Conservation (phyloP, 768 basidiomycete genomes). For the Xerocomus potaroensis region DNA sequence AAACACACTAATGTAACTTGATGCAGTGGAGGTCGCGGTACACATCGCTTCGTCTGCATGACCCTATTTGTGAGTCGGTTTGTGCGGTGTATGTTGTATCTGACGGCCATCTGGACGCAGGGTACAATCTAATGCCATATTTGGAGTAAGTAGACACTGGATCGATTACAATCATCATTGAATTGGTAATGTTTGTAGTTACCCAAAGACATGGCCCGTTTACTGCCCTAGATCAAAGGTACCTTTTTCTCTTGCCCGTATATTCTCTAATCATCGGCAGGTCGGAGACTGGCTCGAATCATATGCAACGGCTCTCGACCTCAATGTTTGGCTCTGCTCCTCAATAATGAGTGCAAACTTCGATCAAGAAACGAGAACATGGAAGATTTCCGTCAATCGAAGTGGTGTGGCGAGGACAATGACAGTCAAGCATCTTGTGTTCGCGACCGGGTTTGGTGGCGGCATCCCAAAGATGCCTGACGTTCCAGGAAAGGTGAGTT, state of each 20-base stretch:
- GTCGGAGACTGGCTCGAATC: conserved; percentile 61
- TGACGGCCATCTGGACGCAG: conserved; percentile 25
- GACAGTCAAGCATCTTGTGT: conserved; percentile 47
- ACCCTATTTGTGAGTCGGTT: conserved; percentile 40
- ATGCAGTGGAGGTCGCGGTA: conserved; percentile 52
- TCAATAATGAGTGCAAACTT: conserved; percentile 34
- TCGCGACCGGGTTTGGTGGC: too few species aligned
- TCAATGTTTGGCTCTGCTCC: conserved; percentile 58
- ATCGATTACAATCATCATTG: not conserved
- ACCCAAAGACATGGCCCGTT: conserved; percentile 51
- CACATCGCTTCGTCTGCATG: conserved; percentile 52
- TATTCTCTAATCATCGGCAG: conserved; percentile 25
- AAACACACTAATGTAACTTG: conserved; percentile 2
- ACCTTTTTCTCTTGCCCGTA: not conserved
- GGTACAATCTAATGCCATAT: conserved; percentile 53
- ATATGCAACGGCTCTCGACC: conserved; percentile 53
- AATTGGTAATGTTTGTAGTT: conserved; percentile 33
- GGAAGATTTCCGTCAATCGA: conserved; percentile 39
- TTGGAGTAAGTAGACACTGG: conserved; percentile 37
- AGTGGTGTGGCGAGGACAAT: conserved; percentile 30
- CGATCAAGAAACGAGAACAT: conserved; percentile 34
- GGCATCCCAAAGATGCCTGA: conserved; percentile 44
- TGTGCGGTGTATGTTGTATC: conserved; percentile 7
- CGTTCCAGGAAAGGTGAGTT: conserved; percentile 38
- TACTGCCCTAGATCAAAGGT: conserved; percentile 51